Evolutionary conservation across 371 early-diverging fungal genomes (phyloP).

Genomic region (Haplosporangium sp.): DNA sequence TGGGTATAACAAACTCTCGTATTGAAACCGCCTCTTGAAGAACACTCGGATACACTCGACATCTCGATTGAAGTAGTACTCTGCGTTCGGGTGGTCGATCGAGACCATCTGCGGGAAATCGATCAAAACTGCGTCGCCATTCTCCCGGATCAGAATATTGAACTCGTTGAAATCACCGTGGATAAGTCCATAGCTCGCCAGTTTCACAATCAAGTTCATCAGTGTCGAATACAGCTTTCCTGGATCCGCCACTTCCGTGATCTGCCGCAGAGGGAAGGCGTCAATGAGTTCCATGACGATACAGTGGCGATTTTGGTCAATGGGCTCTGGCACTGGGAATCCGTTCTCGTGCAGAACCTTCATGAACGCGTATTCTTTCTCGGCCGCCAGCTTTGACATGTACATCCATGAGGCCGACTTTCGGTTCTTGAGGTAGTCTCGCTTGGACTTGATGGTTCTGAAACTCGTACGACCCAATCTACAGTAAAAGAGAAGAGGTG

Average conservation of each 20-base stretch:
- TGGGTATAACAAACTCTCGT: constrained; percentile 91
- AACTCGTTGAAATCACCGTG: constrained; percentile 99
- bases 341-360: constrained; percentile 87
- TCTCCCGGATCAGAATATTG: constrained; percentile 94
- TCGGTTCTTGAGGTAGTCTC: constrained; percentile 95
- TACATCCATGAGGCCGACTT: constrained; percentile 98
- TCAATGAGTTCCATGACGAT: constrained; percentile 98
- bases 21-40: constrained; percentile 90
- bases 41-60: constrained; percentile 97
- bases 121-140: constrained; percentile 90
- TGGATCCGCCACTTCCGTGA: constrained; percentile 85
- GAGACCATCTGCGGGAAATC: constrained; percentile 99
- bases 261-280: constrained; percentile 94
- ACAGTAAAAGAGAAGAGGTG: constrained; percentile 6
- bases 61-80: constrained; percentile 97
- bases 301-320: constrained; percentile 96
- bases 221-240: constrained; percentile 93
- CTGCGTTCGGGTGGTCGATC: constrained; percentile 93
- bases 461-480: constrained; percentile 98
- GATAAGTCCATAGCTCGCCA: constrained; percentile 97
- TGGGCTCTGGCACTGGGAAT: constrained; percentile 96
- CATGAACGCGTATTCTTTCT: constrained; percentile 98
- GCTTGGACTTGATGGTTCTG: constrained; percentile 96
- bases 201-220: constrained; percentile 94
- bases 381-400: constrained; percentile 95